Evolutionary conservation across 768 basidiomycete genomes (phyloP).

Genomic region (Panellus pusillus): DNA sequence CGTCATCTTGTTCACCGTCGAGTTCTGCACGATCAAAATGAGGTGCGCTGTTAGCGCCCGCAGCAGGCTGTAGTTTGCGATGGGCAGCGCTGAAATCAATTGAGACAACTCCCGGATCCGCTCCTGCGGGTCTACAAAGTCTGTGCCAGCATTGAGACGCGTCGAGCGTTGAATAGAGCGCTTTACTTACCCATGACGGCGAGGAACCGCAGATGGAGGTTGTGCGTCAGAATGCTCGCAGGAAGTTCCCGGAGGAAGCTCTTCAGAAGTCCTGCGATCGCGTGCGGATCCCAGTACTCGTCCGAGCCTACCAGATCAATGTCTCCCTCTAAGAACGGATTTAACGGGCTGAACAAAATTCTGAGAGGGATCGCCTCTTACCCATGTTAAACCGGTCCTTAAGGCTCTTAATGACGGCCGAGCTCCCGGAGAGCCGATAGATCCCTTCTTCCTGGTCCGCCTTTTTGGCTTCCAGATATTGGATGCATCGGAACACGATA

Average conservation of each 20-base stretch:
- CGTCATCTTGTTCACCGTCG: conserved; percentile 93
- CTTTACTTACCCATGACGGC: conserved; percentile 81
- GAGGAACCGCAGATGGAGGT: conserved; percentile 88
- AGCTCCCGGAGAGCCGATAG: conserved; percentile 92
- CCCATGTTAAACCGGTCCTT: conserved; percentile 92
- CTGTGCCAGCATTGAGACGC: conserved; percentile 40
- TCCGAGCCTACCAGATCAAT: conserved; percentile 83
- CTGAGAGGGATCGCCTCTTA: conserved; percentile 36
- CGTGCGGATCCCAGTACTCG: conserved; percentile 97
- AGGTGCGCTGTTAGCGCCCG: conserved; percentile 94
- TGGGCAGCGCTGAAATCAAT: conserved; percentile 84
- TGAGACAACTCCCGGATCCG: conserved; percentile 83
- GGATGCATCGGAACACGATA: conserved; percentile 92
- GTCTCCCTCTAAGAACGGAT: conserved; percentile 77
- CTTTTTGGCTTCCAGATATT: conserved; percentile 91
- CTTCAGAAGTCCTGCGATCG: conserved; percentile 93
- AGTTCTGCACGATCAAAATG: conserved; percentile 91
- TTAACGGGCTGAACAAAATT: conserved; percentile 2
- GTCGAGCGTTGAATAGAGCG: conserved; percentile 7
- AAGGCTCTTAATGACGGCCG: conserved; percentile 90
- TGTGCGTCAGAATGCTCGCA: conserved; percentile 87
- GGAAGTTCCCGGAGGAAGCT: conserved; percentile 92
- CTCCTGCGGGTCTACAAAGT: conserved; percentile 86
- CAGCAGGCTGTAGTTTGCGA: conserved; percentile 91
- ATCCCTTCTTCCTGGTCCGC: conserved; percentile 98